These are phyloP conservation scores for Alternaria metachromatica DNA, from an alignment of 2,329 filamentous ascomycete species.

Conservation along the genomic window DNA sequence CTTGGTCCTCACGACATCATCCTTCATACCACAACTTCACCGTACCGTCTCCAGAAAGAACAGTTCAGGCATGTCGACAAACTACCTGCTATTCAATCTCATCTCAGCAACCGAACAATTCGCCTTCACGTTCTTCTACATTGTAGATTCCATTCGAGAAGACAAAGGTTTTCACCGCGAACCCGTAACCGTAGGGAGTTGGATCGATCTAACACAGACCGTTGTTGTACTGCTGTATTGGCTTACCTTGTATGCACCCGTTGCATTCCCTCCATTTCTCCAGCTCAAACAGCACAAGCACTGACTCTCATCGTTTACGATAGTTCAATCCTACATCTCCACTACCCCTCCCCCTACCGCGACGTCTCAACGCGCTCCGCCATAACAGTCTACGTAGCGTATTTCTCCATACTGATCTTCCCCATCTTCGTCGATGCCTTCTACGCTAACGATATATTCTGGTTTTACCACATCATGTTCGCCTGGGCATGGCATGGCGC, in stretches of 20 bases:
- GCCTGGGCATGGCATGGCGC: background rate
- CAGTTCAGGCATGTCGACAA: background rate
- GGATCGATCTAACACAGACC: background rate
- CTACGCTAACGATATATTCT: background rate
- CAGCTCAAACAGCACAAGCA: too few species aligned
- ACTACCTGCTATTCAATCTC: background rate
- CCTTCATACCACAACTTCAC: background rate
- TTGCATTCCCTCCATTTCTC: too few species aligned
- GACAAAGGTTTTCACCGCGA: background rate
- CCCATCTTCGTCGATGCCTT: background rate
- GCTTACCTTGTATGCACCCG: background rate
- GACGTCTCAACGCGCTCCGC: background rate
- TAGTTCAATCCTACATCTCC: background rate
- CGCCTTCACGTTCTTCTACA: background rate
- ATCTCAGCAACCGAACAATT: background rate
- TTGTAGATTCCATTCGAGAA: background rate
- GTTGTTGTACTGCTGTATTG: background rate
- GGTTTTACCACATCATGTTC: background rate
- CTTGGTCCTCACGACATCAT: fast-evolving
- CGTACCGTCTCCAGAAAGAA: background rate
- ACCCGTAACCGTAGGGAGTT: background rate
- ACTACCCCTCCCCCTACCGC: background rate
- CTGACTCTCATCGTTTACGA: background rate
- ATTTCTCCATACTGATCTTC: background rate
- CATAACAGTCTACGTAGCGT: background rate